Percentiles rank a stretch among this genome's conserved stretches.
phyloP scores from a whole-genome alignment of 192 early-diverging fungal species.

The Coemansia sp. region DNA sequence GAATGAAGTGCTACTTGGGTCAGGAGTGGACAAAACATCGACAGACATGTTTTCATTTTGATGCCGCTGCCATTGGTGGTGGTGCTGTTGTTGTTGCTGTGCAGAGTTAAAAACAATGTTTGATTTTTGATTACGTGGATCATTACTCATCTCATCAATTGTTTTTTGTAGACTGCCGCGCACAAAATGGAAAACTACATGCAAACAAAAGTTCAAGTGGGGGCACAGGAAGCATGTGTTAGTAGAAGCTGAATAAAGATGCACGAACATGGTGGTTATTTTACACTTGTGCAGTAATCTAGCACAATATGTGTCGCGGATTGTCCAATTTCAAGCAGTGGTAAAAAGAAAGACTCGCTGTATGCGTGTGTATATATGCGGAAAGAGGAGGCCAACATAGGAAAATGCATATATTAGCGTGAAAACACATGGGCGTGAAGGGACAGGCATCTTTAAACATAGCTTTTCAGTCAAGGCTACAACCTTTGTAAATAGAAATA shows the following conservation, averaged over 20 bases:
- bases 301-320: too few relatives aligned
- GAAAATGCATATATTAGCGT: background rate
- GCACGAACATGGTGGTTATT: too few relatives aligned
- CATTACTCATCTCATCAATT: background rate
- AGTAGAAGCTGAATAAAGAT: too few relatives aligned
- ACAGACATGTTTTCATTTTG: background rate
- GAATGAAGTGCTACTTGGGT: background rate
- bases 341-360: too few relatives aligned
- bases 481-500: background rate
- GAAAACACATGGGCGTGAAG: background rate
- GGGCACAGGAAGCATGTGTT: background rate
- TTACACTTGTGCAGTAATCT: too few relatives aligned
- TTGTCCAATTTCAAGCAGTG: too few relatives aligned
- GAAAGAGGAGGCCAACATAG: background rate
- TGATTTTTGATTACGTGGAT: too few relatives aligned
- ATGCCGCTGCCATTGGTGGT: background rate
- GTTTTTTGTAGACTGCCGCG: background rate
- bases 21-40: background rate
- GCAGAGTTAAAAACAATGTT: background rate
- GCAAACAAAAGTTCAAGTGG: background rate
- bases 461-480: background rate
- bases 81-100: background rate
- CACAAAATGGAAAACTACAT: conserved; percentile 4
- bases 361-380: background rate
- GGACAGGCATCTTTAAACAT: background rate